Evolutionary conservation across 306 rosid species (phyloP).

Genomic region (Corylus heterophylla): DNA sequence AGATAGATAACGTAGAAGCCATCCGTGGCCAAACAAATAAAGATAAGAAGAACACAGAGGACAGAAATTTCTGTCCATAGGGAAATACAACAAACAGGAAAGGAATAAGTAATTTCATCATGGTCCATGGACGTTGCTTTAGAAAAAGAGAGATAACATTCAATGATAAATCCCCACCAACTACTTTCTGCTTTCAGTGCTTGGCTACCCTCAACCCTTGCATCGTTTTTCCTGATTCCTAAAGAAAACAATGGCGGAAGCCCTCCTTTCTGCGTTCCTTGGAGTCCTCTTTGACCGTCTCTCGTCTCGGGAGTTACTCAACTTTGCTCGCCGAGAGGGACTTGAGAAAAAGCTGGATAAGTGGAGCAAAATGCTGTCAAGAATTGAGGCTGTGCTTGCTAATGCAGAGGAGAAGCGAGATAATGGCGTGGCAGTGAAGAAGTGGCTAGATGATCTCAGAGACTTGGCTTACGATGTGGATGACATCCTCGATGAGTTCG

Average conservation of each 20-base stretch:
- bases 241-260: conserved; percentile 9
- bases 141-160: no score
- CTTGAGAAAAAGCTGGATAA: background rate
- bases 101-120: no score
- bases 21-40: no score
- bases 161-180: no score
- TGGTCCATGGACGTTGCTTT: no score
- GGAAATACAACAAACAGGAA: no score
- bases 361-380: background rate
- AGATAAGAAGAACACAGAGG: no score
- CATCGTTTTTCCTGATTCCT: background rate
- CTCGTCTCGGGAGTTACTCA: background rate
- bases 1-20: no score
- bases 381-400: background rate
- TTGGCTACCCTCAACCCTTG: background rate
- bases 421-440: background rate
- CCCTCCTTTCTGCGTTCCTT: background rate
- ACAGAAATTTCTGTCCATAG: no score
- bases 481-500: conserved; percentile 24
- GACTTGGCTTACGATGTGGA: conserved; percentile 22
- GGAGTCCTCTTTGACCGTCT: background rate
- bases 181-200: background rate
- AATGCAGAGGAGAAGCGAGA: conserved; percentile 1
- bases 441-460: conserved; percentile 19
- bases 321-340: background rate